Evolutionary conservation across 2,329 filamentous ascomycete species (phyloP), one percentile per base, ranked within the genome.

Genomic region (Conoideocrella luteorostrata): DNA sequence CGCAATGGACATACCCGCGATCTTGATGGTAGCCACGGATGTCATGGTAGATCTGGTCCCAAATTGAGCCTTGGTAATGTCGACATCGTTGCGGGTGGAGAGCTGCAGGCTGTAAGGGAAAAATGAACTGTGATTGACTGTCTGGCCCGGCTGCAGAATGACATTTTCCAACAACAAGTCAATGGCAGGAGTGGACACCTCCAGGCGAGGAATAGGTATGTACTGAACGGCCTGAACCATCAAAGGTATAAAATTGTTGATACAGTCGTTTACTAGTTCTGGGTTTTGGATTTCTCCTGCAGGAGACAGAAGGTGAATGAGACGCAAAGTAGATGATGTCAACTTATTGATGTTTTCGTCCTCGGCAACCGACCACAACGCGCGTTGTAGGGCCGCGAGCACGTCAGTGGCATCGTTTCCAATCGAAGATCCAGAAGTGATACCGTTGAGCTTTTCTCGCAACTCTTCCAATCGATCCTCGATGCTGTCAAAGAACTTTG

Each of bases 81-180:
- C 88, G 26, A 96, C 68, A 52, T 95, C 86, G 56, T 94, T 96
- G 62, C 84, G 84, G 0, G 87, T 91, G 50, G 89, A 83, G 4
- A 96, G 69, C 35, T 86, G 83, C 42, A 96, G 71, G 44, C 82
- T 80, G 66, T 88, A 91, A 0, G 91, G 91, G 1, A 97, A 72
- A 70, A 97, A 97, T 0, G 90, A 95, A 3, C 85, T 88, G 49
- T 84, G 71, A 60, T 95, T 91, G 55, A 95, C 74, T 0, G 88
- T 94, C 45, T 74, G 74, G 6, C 91, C 91, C 0, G 91, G 91
- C 58, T 96, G 88, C 24, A 97, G 74, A 47, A 97, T 85, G 24
- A 97, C 71, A 51, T 95, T 96, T 59, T 97, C 91, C 3, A 97
- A 69, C 1, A 97, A 69, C 5, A 97, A 75, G 54, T 96, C 90